These are phyloP conservation scores for Leptographium radiaticola DNA, from an alignment of 2,329 filamentous ascomycete species.

Conservation along the genomic window DNA sequence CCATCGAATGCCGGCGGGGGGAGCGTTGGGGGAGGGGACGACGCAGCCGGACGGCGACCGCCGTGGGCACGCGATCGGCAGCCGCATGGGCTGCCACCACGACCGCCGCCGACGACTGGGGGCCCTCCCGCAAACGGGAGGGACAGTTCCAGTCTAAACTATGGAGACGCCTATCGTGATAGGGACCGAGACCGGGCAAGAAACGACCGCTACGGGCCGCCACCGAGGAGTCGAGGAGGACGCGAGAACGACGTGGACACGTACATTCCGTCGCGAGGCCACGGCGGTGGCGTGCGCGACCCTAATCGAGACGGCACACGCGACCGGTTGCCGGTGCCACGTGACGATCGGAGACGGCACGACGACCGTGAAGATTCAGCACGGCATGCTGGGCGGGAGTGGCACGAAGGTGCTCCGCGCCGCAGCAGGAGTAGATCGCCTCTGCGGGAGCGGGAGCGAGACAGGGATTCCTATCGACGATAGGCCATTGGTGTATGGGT, in stretches of 20 bases:
- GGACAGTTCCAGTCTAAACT: constrained; percentile 24
- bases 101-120: constrained; percentile 33
- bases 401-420: constrained; percentile 23
- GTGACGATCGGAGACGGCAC: constrained; percentile 26
- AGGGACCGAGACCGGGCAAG: constrained; percentile 16
- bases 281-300: background rate
- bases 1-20: background rate
- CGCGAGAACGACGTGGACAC: constrained; percentile 25
- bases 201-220: constrained; percentile 2
- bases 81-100: constrained; percentile 29
- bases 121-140: constrained; percentile 23
- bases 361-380: constrained; percentile 26
- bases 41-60: constrained; percentile 27
- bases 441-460: constrained; percentile 8
- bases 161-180: constrained; percentile 26
- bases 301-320: background rate
- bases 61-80: constrained; percentile 42
- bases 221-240: constrained; percentile 12
- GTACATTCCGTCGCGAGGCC: constrained; percentile 33
- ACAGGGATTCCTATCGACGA: constrained; percentile 1
- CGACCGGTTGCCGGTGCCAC: constrained; percentile 13
- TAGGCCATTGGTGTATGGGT: background rate
- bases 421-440: constrained; percentile 34
- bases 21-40: background rate
- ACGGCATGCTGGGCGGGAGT: constrained; percentile 10